A percentile compares a stretch with the other conserved stretches of the same genome.
phyloP scores from a whole-genome alignment of 495 filamentous ascomycete species.

The Tuber aestivum region DNA sequence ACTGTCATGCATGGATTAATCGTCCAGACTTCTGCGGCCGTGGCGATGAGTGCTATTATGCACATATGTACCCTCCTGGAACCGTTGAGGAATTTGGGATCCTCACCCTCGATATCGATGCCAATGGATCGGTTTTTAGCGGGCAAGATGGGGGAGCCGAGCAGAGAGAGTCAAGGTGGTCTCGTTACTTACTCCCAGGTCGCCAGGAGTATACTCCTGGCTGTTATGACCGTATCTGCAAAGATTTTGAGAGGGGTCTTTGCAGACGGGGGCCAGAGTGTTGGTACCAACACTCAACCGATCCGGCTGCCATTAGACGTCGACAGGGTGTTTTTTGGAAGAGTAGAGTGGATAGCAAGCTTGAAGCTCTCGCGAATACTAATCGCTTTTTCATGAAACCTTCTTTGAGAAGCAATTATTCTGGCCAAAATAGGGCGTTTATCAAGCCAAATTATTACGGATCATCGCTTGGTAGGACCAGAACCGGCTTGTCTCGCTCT shows the following conservation, averaged over 20 bases:
- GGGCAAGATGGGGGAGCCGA: conserved; percentile 1
- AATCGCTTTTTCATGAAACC: background rate
- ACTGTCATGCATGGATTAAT: conserved; percentile 24
- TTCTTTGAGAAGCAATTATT: background rate
- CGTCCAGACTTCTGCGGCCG: conserved; percentile 26
- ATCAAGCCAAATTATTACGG: background rate
- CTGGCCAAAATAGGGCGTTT: background rate
- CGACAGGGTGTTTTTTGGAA: background rate
- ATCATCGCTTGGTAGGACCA: background rate
- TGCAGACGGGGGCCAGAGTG: conserved; percentile 17
- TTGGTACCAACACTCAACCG: conserved; percentile 25
- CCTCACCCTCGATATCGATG: conserved; percentile 16
- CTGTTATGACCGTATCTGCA: conserved; percentile 19
- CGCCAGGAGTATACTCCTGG: conserved; percentile 14
- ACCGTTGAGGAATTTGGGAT: conserved; percentile 22
- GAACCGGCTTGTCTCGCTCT: background rate
- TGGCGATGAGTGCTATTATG: conserved; percentile 19
- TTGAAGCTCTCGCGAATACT: background rate
- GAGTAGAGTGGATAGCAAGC: background rate
- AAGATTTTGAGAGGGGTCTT: conserved; percentile 9
- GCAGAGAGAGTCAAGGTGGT: conserved; percentile 16
- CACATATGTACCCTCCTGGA: conserved; percentile 19
- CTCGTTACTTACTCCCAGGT: conserved; percentile 13
- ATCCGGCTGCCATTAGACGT: background rate
- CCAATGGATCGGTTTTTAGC: background rate